Conservation (phyloP, 371 early-diverging fungal genomes). For the Dinochytrium kinnereticum region DNA sequence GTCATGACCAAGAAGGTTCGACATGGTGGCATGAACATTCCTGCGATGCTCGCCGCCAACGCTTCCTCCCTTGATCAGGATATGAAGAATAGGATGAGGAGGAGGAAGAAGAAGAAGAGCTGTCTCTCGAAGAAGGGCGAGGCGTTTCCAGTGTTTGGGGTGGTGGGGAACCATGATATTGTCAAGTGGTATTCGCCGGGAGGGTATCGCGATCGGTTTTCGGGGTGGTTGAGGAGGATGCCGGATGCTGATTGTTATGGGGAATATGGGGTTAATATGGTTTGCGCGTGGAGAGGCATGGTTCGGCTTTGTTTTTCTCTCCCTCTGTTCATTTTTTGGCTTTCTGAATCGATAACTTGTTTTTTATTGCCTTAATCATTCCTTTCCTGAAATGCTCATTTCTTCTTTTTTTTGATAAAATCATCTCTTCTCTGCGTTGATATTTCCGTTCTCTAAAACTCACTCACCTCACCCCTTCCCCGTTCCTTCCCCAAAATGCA, state of each 20-base stretch:
- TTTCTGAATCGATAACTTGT: no score
- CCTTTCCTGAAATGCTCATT: no score
- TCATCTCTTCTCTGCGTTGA: neutral
- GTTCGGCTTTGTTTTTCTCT: conserved; percentile 25
- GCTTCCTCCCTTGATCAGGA: neutral
- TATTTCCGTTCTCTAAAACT: no score
- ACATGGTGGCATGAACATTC: neutral
- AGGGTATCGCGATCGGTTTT: conserved; percentile 40
- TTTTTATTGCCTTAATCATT: no score
- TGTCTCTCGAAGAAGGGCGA: neutral
- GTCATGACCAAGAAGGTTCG: neutral
- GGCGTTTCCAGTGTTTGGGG: conserved; percentile 37
- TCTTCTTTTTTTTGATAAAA: neutral
- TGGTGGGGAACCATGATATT: conserved; percentile 52
- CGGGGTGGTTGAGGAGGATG: conserved; percentile 18
- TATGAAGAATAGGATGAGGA: neutral
- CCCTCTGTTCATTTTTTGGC: no score
- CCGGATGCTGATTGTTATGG: conserved; percentile 36
- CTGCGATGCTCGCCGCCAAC: neutral
- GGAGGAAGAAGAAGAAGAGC: conserved; percentile 11
- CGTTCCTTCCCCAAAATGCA: no score
- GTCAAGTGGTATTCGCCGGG: conserved; percentile 37
- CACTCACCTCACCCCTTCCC: no score
- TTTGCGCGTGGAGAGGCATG: conserved; percentile 41
- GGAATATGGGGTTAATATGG: conserved; percentile 47